Base-by-base conservation (phyloP, 2,329 filamentous ascomycete genomes). In the Clarireedia hainanense region DNA sequence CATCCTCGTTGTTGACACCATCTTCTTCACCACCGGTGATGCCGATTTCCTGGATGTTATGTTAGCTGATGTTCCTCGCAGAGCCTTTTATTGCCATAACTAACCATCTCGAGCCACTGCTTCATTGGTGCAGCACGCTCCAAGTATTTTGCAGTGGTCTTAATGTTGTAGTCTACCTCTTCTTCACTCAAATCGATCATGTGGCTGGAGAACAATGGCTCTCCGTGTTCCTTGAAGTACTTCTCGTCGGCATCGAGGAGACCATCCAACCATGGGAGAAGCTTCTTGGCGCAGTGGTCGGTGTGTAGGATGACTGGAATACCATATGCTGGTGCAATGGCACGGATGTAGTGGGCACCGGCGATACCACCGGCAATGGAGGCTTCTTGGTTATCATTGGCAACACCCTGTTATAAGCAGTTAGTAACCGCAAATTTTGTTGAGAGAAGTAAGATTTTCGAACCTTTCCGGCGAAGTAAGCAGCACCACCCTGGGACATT, bases 211-310 rank as follows among this genome's bases (percentile, higher is more conserved):
- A 95, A 97, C 61, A 97, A 86, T 63, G 94, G 92, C 75, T 91
- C 88, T 76, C 88, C 88, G 72, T 92, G 84, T 72, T 83, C 74
- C 86, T 96, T 95, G 87, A 95, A 96, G 80, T 91, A 92, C 59
- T 78, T 80, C 84, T 97, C 94, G 70, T 97, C 94, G 67, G 86
- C 92, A 62, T 94, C 91, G 67, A 97, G 76, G 85, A 96, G 91
- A 72, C 91, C 91, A 71, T 96, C 91, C 72, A 97, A 80, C 92
- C 92, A 97, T 61, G 94, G 94, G 57, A 97, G 85, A 58, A 97
- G 89, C 86, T 97, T 97, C 88, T 97, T 97, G 72, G 94, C 92
- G 77, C 92, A 96, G 81, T 97, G 94, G 74, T 99, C 94, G 72
- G 92, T 95, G 84, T 96, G 91, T 58, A 97, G 85, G 68, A 97